Evolutionary conservation across 176 grass and related monocot genomes (phyloP).

Genomic region (Metroxylon sagu): DNA sequence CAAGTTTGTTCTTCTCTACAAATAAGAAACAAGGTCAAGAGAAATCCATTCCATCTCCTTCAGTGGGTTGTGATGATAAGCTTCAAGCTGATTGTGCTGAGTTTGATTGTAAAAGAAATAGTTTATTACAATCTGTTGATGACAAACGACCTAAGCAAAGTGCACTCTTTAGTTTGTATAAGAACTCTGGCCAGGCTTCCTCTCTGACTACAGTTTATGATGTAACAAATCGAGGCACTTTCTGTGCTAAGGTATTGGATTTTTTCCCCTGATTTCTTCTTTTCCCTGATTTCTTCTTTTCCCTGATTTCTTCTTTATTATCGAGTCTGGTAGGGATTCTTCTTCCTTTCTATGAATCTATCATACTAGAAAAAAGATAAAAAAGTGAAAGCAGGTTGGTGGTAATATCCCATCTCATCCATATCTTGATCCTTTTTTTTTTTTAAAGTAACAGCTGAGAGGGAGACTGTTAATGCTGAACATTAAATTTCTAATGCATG

Average conservation of each 20-base stretch:
- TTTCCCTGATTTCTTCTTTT: background rate
- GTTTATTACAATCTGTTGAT: constrained; percentile 5
- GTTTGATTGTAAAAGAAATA: constrained; percentile 11
- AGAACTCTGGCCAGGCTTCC: constrained; percentile 14
- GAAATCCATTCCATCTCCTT: constrained; percentile 21
- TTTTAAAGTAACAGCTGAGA: too few species aligned
- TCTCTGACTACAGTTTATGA: constrained; percentile 26
- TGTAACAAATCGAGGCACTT: constrained; percentile 12
- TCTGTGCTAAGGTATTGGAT: constrained; percentile 44
- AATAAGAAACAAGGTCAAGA: constrained; percentile 40
- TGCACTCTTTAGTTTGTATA: constrained; percentile 6
- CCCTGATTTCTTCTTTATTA: background rate
- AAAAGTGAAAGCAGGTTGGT: too few species aligned
- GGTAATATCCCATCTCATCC: too few species aligned
- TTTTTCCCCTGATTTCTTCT: background rate
- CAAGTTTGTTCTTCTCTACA: constrained; percentile 71
- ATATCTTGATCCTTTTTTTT: too few species aligned
- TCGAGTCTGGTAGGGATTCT: too few species aligned
- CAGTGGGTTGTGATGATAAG: constrained; percentile 7
- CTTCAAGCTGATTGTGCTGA: constrained; percentile 8
- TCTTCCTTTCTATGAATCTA: too few species aligned
- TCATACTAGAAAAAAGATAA: too few species aligned
- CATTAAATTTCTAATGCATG: too few species aligned
- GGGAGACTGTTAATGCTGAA: too few species aligned
- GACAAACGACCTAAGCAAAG: constrained; percentile 11